These are phyloP conservation scores for Trichosanthes truncata DNA, from an alignment of 306 rosid species.

Conservation along the genomic window DNA sequence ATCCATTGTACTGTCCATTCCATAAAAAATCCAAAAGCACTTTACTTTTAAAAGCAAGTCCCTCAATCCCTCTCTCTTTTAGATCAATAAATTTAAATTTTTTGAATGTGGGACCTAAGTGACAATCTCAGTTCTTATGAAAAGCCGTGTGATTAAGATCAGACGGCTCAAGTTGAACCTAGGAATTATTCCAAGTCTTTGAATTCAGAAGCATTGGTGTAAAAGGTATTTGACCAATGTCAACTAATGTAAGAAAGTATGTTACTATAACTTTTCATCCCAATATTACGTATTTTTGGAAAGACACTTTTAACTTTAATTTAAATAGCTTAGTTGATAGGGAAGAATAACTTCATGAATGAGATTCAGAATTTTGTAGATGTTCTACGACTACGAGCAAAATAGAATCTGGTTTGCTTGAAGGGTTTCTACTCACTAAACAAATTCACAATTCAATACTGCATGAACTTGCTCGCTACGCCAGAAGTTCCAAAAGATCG, in stretches of 20 bases:
- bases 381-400: too few relatives aligned
- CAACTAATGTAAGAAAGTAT: neutral
- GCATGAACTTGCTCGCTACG: too few relatives aligned
- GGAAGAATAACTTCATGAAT: too few relatives aligned
- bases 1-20: constrained; percentile 31
- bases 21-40: constrained; percentile 43
- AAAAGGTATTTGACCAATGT: constrained; percentile 1
- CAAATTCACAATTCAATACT: too few relatives aligned
- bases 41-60: constrained; percentile 36
- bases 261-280: neutral
- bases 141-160: neutral
- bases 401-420: too few relatives aligned
- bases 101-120: neutral
- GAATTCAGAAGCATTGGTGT: neutral
- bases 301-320: neutral
- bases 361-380: too few relatives aligned
- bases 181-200: neutral
- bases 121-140: neutral
- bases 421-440: too few relatives aligned
- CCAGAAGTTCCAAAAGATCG: too few relatives aligned
- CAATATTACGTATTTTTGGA: neutral
- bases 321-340: neutral
- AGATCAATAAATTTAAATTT: neutral
- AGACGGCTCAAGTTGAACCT: neutral
- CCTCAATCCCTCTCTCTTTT: neutral